These are phyloP conservation scores for Dictyostelium intermedium DNA, from an alignment of 78 protist genomes.

Conservation along the genomic window DNA sequence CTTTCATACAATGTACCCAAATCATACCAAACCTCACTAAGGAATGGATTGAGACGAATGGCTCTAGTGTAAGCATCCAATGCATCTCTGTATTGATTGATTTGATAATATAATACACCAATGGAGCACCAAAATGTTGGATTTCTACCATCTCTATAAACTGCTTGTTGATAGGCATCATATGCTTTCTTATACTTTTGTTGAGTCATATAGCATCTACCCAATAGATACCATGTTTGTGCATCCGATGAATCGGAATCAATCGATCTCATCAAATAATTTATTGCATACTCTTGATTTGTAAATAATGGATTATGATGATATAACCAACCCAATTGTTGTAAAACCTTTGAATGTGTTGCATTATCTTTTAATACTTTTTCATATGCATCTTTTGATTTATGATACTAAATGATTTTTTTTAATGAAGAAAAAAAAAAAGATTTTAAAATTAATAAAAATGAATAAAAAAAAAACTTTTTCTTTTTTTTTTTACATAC, in stretches of 20 bases:
- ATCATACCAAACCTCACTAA: constrained; percentile 89
- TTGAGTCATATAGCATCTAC: constrained; percentile 90
- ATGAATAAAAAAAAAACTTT: not conserved
- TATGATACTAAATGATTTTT: constrained; percentile 7
- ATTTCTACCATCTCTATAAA: constrained; percentile 88
- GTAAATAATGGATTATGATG: constrained; percentile 77
- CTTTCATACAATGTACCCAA: constrained; percentile 92
- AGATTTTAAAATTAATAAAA: not conserved
- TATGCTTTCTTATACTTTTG: constrained; percentile 88
- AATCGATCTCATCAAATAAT: constrained; percentile 60
- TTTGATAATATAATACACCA: constrained; percentile 92
- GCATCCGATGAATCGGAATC: constrained; percentile 87
- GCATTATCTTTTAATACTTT: constrained; percentile 83
- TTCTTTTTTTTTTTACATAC: constrained; percentile 18
- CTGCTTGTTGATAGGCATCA: constrained; percentile 92
- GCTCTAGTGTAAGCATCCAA: constrained; percentile 92
- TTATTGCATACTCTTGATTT: constrained; percentile 73
- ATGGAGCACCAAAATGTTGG: constrained; percentile 93
- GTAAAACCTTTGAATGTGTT: constrained; percentile 83
- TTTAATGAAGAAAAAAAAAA: not conserved
- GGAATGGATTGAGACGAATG: constrained; percentile 86
- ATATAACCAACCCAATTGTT: constrained; percentile 91
- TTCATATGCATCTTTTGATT: constrained; percentile 89
- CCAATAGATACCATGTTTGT: constrained; percentile 91
- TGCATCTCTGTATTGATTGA: constrained; percentile 92